Base-by-base conservation (phyloP, 352 stramenopile genomes). In the Pythium apleroticum region DNA sequence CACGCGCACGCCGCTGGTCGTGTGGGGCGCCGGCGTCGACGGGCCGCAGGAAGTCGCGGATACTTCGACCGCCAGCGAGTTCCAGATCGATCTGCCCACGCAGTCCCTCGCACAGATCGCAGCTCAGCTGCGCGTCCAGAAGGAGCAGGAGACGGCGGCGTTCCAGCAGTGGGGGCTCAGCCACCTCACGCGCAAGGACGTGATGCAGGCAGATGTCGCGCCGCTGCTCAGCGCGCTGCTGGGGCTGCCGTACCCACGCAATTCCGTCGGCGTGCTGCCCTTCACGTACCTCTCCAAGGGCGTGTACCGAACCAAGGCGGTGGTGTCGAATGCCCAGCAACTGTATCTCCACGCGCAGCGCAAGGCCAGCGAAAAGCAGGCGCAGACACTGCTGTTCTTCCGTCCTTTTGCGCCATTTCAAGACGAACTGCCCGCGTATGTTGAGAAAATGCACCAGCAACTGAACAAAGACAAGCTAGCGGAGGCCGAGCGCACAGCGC, bases 131-230 rank as follows among this genome's bases (percentile, higher is more conserved):
- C 53, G 73, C 9, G 82, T 80, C 5, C 85, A 93, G 28, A 46
- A 61, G 10, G 58, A 63, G 22, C 78, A 91, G 48, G 85, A 93
- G 65, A 41, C 56, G 17, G 56, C 53, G 0, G 85, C 85, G 7
- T 19, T 62, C 11, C 33, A 31, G 0, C 69, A 88, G 17, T 93
- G 83, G 77, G 78, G 73, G 17, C 77, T 96, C 22, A 22, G 27
- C 8, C 49, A 70, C 12, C 66, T 91, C 27, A 58, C 78, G 50
- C 81, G 87, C 14, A 87, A 84, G 49, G 87, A 96, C 55, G 85
- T 94, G 28, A 91, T 94, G 81, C 87, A 96, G 58, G 86, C 84
- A 10, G 85, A 96, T 63, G 68, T 96, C 1, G 87, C 87, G n/a
- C 84, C 85, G 15, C 71, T 94, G 3, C 77, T 92, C 39, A 88